Evolutionary conservation across 495 filamentous ascomycete species (phyloP).

Genomic region (Trichoderma virens): DNA sequence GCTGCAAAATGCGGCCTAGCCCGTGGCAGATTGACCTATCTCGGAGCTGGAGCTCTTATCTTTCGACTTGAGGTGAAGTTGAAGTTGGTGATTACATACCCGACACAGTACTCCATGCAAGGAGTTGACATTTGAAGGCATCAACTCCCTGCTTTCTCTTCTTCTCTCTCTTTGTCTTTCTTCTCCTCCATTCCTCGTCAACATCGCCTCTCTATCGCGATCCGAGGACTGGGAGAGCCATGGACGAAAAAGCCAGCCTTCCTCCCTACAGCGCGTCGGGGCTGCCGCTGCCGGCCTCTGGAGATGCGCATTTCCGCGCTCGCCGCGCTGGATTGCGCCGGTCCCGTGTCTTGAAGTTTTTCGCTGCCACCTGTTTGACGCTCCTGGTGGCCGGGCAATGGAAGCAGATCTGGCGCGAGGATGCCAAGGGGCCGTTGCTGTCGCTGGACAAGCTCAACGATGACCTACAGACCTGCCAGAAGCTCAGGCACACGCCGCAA

Average conservation of each 20-base stretch:
- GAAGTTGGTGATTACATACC: too few relatives aligned
- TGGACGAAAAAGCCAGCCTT: constrained; percentile 18
- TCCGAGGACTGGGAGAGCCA: neutral
- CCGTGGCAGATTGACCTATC: neutral
- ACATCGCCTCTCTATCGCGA: neutral
- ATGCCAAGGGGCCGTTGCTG: constrained; percentile 13
- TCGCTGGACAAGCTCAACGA: constrained; percentile 33
- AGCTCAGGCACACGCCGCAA: constrained; percentile 31
- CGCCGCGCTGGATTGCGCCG: constrained; percentile 22
- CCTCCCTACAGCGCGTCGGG: constrained; percentile 25
- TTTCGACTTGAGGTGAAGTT: neutral
- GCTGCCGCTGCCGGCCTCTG: constrained; percentile 11
- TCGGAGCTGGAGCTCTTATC: neutral
- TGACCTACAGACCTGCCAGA: constrained; percentile 30
- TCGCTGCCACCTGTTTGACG: constrained; percentile 29
- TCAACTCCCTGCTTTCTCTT: neutral
- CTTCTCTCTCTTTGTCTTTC: neutral
- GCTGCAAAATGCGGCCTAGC: neutral
- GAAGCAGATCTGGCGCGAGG: constrained; percentile 28
- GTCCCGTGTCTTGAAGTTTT: constrained; percentile 25
- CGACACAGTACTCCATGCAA: too few relatives aligned
- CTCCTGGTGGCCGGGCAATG: constrained; percentile 44
- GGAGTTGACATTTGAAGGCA: neutral
- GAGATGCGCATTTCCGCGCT: constrained; percentile 13
- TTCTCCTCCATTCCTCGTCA: neutral